Percentiles rank a stretch among this genome's conserved stretches.
Conservation (phyloP, 2,329 filamentous ascomycete genomes). For the Aspergillus jensenii region DNA sequence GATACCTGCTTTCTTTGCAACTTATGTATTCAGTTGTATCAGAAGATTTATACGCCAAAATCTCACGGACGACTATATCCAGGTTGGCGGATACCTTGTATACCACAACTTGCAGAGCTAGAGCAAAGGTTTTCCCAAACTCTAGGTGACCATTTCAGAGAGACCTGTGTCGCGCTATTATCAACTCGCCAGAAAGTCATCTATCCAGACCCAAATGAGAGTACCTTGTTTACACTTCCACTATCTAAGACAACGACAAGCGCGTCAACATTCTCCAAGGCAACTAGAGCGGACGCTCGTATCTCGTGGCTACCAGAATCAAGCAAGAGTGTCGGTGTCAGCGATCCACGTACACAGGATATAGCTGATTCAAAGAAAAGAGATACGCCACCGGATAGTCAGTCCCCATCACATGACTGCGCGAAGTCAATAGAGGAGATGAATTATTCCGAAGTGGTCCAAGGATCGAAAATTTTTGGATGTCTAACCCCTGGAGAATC, state of each 20-base stretch:
- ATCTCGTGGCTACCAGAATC: too few species aligned
- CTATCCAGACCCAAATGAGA: slow-evolving; percentile 21
- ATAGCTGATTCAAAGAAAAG: too few species aligned
- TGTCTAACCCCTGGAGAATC: too few species aligned
- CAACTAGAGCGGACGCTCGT: too few species aligned
- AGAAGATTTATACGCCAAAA: slow-evolving; percentile 18
- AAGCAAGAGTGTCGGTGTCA: too few species aligned
- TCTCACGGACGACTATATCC: slow-evolving; percentile 22
- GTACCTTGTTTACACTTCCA: slow-evolving; percentile 18
- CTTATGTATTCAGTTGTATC: slow-evolving; percentile 16
- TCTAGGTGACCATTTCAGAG: slow-evolving; percentile 6
- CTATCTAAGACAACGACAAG: slow-evolving; percentile 12
- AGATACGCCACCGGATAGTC: too few species aligned
- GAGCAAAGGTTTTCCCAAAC: slow-evolving; percentile 13
- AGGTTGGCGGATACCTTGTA: slow-evolving; percentile 15
- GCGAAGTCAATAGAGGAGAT: too few species aligned
- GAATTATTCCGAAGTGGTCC: too few species aligned
- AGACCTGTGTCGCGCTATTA: slow-evolving; percentile 10
- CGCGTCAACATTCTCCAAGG: too few species aligned
- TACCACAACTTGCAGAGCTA: slow-evolving; percentile 9
- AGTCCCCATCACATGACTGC: too few species aligned
- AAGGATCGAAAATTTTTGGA: too few species aligned
- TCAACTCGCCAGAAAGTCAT: slow-evolving; percentile 5
- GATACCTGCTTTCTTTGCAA: slow-evolving; percentile 27
- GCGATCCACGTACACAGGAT: too few species aligned